These are phyloP conservation scores for Monosporascus sp. DNA, from an alignment of 2,329 filamentous ascomycete genomes.

Conservation along the genomic window DNA sequence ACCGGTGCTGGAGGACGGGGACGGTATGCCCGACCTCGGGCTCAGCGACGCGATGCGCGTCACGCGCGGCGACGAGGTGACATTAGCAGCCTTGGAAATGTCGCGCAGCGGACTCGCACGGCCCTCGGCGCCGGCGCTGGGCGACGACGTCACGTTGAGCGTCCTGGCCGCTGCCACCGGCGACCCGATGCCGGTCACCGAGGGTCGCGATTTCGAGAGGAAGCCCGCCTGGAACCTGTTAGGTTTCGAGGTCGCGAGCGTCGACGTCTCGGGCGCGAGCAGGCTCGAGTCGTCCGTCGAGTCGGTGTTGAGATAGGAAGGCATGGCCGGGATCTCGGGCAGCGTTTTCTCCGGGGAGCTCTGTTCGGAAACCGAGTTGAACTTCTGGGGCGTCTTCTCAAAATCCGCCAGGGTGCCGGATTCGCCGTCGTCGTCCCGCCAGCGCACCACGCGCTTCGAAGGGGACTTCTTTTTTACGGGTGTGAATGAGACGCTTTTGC, in stretches of 20 bases:
- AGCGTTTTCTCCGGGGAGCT: constrained; percentile 45
- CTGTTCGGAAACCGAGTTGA: constrained; percentile 51
- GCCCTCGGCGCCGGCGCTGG: constrained; percentile 39
- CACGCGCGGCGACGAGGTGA: constrained; percentile 37
- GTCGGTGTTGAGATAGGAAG: constrained; percentile 47
- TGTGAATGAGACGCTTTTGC: constrained; percentile 75
- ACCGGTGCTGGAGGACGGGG: constrained; percentile 4
- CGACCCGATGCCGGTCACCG: constrained; percentile 49
- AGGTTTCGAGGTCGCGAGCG: constrained; percentile 44
- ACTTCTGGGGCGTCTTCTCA: constrained; percentile 78
- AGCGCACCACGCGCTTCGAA: constrained; percentile 73
- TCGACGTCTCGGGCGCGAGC: constrained; percentile 43
- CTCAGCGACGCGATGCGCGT: constrained; percentile 27
- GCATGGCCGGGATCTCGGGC: constrained; percentile 41
- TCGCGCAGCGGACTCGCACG: constrained; percentile 43
- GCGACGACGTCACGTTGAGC: constrained; percentile 54
- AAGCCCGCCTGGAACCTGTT: constrained; percentile 88
- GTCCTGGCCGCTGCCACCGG: constrained; percentile 55
- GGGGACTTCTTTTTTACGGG: constrained; percentile 72
- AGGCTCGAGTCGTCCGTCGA: constrained; percentile 55
- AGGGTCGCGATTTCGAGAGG: constrained; percentile 53
- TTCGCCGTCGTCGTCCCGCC: constrained; percentile 83
- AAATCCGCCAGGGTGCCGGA: constrained; percentile 84
- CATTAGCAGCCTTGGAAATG: constrained; percentile 42
- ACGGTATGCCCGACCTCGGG: constrained; percentile 27